A percentile compares a stretch with the other conserved stretches of the same genome.
Conservation (phyloP, 1,284 basidiomycete species). For the Sanghuangporus weigelae region DNA sequence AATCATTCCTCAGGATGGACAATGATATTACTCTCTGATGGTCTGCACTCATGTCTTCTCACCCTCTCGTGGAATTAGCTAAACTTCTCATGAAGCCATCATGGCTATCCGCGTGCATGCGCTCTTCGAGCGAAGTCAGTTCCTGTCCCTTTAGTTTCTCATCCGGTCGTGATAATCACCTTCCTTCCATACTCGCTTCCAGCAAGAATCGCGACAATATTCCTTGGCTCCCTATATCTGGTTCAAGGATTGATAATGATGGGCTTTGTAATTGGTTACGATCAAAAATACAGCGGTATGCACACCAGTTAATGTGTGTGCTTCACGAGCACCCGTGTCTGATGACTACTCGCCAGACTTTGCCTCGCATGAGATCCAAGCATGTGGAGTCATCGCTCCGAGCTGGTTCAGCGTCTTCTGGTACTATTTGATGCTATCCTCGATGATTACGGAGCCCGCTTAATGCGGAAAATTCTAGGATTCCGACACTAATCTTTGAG, state of each 20-base stretch:
- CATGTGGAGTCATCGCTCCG: neutral
- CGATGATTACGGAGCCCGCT: neutral
- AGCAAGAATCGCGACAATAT: neutral
- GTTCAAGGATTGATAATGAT: neutral
- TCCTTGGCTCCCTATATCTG: neutral
- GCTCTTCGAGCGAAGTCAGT: conserved; percentile 4
- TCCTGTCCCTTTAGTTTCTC: neutral
- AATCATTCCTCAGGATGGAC: neutral
- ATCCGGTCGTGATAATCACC: neutral
- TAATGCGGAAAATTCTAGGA: neutral
- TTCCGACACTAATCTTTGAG: neutral
- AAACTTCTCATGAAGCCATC: neutral
- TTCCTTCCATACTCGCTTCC: neutral
- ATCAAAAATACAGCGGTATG: neutral
- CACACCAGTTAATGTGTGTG: neutral
- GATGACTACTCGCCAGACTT: neutral
- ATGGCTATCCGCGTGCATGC: neutral
- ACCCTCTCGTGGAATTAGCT: neutral
- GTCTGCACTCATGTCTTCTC: neutral
- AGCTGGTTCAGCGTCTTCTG: neutral
- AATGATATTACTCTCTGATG: neutral
- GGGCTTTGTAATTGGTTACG: neutral
- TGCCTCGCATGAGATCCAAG: neutral
- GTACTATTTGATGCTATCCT: neutral
- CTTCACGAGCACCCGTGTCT: neutral